Percentiles rank a stretch among this genome's conserved stretches.
Conservation (phyloP, 345 rosid species). For the Dovyalis caffra region DNA sequence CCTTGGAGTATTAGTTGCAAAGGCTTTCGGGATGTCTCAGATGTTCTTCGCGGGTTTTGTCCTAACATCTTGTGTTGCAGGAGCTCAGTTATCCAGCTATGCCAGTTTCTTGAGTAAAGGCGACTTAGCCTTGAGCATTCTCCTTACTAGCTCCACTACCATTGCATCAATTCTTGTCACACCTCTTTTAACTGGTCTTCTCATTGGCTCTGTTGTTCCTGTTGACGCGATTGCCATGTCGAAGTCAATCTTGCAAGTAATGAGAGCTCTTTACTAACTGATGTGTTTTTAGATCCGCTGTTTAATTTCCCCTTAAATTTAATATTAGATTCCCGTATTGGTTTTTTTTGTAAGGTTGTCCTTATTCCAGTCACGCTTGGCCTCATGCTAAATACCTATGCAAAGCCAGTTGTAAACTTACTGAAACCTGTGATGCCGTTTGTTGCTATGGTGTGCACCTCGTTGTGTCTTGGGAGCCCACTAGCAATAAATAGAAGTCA, state of each 20-base stretch:
- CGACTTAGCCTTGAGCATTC: conserved; percentile 92
- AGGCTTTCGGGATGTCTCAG: conserved; percentile 66
- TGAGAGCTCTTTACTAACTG: not conserved
- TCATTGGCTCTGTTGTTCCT: conserved; percentile 90
- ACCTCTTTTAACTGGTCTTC: conserved; percentile 63
- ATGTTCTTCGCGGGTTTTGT: conserved; percentile 81
- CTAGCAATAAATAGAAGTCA: conserved; percentile 77
- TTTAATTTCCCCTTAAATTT: not conserved
- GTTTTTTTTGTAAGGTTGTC: conserved; percentile 60
- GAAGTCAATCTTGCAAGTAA: conserved; percentile 89
- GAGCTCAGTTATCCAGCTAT: conserved; percentile 88
- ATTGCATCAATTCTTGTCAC: conserved; percentile 74
- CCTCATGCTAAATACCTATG: conserved; percentile 76
- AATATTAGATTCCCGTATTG: conserved; percentile 4
- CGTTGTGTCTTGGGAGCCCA: conserved; percentile 92
- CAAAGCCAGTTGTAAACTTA: conserved; percentile 67
- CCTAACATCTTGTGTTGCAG: conserved; percentile 85
- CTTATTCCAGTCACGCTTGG: conserved; percentile 85
- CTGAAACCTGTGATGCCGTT: conserved; percentile 85
- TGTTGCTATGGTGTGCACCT: conserved; percentile 90
- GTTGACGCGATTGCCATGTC: conserved; percentile 97
- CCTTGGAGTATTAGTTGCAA: conserved; percentile 76
- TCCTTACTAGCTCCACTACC: conserved; percentile 79
- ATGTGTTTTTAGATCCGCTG: not conserved
- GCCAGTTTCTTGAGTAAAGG: conserved; percentile 81